Evolutionary conservation across 2,329 filamentous ascomycete genomes (phyloP).

Genomic region (Cercospora brassicicola): DNA sequence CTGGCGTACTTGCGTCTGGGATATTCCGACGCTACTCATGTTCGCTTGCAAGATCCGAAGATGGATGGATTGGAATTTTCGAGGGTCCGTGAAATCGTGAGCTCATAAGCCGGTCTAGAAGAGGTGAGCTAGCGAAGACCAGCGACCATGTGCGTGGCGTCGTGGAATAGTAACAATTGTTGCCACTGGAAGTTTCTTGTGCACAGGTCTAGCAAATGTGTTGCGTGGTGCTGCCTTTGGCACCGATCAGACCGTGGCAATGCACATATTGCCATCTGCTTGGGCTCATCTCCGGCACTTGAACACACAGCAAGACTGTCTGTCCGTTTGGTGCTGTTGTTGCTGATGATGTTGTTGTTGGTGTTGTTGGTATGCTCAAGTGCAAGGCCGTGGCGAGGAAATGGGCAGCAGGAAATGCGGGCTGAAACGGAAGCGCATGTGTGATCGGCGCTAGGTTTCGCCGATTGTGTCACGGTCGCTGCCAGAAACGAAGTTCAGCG

Average conservation of each 20-base stretch:
- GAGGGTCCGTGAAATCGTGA: neutral
- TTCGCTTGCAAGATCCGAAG: neutral
- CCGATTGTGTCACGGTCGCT: constrained; percentile 1
- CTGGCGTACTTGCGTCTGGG: neutral
- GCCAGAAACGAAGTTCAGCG: neutral
- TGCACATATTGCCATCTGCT: neutral
- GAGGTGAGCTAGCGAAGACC: neutral
- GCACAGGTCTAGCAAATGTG: neutral
- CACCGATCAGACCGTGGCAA: neutral
- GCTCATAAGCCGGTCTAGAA: neutral
- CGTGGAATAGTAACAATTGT: neutral
- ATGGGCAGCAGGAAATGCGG: neutral
- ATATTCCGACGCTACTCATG: neutral
- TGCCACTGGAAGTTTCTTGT: neutral
- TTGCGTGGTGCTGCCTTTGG: neutral
- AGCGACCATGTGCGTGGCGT: neutral
- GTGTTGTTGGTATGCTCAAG: neutral
- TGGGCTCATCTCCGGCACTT: neutral
- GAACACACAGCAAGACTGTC: neutral
- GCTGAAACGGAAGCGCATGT: neutral
- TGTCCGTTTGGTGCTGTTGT: neutral
- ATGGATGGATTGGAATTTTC: neutral
- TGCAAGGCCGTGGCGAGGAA: neutral
- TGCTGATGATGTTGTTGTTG: neutral
- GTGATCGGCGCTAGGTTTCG: constrained; percentile 8